Evolutionary conservation across 2,329 filamentous ascomycete genomes (phyloP), one percentile per base, ranked within the genome.

Genomic region (Monilinia aucupariae): DNA sequence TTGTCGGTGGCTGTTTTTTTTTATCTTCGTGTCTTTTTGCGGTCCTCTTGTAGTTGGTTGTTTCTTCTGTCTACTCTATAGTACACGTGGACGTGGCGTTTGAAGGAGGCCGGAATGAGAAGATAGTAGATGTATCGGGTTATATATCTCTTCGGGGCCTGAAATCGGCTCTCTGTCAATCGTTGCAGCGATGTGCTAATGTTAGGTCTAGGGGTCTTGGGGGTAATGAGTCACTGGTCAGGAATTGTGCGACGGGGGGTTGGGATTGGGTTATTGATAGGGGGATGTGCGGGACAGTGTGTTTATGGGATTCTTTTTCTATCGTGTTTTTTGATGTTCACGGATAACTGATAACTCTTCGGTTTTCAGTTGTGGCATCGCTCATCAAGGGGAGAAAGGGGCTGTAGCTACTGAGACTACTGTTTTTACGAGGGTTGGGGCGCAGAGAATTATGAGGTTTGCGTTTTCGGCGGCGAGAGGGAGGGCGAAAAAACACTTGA

Each of bases 191-290:
- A 69, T 88, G 86, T 68, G 84, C 85, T 64, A 88, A 88, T 69
- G 82, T 88, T 1, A 80, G 85, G 5, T 85, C 85, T 0, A 86
- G 79, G 79, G 43, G 79, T 85, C 41, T 79, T 88, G 61, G 78
- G 17, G 84, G 85, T 27, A 84, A 81, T 0, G 74, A 79, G 64
- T 85, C 83, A 0, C 84, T 84, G 0, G 76, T 87, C 9, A 64
- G 70, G 10, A 77, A 81, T 69, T 71, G 70, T 60, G 64, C 64
- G 25, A 30, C 59, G 4, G 81, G 80, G 4, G 80, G 85, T 62
- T 75, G 87, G 0, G 83, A 88, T 74, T 88, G 85, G 85, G 81
- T 87, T 0, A 86, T 88, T 53, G 75, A 88, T 39, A 82, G 85
- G 37, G 85, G 88, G 75, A 88, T 71, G 71, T 41, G 67, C 71